phyloP scores from a whole-genome alignment of 2,329 filamentous ascomycete genomes.

The Curvularia spicifera region DNA sequence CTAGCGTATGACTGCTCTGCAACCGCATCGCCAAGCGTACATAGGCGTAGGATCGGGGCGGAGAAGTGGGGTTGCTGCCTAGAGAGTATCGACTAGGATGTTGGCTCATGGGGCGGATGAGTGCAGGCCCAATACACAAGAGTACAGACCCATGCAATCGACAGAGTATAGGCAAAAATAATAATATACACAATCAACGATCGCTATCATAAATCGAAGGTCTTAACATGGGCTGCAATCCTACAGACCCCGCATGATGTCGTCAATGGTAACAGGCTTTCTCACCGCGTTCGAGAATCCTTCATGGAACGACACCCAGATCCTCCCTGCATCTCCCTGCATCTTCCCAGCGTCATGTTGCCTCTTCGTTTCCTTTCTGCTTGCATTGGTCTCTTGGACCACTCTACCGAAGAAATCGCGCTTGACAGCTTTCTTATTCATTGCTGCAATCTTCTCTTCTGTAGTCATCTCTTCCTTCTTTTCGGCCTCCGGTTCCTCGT shows the following conservation, averaged over 20 bases:
- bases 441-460: conserved; percentile 32
- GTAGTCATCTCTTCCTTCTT: conserved; percentile 27
- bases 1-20: too few species aligned
- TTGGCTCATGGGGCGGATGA: neutral
- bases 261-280: conserved; percentile 81
- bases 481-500: conserved; percentile 21
- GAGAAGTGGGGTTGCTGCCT: neutral
- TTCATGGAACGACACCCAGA: conserved; percentile 90
- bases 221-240: neutral
- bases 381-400: conserved; percentile 58
- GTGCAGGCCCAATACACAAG: neutral
- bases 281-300: conserved; percentile 90
- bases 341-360: conserved; percentile 46
- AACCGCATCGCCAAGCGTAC: neutral
- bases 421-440: conserved; percentile 59
- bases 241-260: conserved; percentile 73
- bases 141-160: neutral
- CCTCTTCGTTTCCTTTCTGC: conserved; percentile 51
- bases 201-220: neutral
- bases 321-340: conserved; percentile 61
- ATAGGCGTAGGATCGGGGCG: neutral
- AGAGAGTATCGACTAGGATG: neutral
- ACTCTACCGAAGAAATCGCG: conserved; percentile 86
- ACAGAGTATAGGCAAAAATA: too few species aligned
- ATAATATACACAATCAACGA: neutral